These are phyloP conservation scores for Tilletiopsis washingtonensis DNA, from an alignment of 1,284 basidiomycete species.

Conservation along the genomic window DNA sequence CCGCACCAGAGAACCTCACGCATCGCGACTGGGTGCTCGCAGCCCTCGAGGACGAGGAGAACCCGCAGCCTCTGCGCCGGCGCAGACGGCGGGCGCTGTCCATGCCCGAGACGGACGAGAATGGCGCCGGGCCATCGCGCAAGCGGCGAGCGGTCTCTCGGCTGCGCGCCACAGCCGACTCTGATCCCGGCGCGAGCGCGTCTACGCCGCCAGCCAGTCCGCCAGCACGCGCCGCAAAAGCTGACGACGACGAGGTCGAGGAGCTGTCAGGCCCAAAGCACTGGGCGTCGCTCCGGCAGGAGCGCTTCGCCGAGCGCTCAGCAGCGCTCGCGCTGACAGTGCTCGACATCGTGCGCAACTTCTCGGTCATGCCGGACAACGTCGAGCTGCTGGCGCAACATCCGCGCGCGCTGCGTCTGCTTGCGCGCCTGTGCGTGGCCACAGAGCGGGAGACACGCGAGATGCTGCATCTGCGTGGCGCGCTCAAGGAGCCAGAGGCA, in stretches of 20 bases:
- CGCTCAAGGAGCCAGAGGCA: constrained; percentile 12
- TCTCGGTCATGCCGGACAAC: constrained; percentile 69
- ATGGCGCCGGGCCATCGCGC: too few species aligned
- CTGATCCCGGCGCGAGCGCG: neutral
- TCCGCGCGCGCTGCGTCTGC: constrained; percentile 58
- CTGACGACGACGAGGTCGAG: neutral
- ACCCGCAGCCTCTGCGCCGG: constrained; percentile 26
- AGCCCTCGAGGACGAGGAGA: constrained; percentile 34
- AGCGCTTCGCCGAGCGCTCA: constrained; percentile 20
- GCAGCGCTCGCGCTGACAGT: constrained; percentile 64
- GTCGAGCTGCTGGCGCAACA: constrained; percentile 61
- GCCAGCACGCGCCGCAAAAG: too few species aligned
- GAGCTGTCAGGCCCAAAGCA: neutral
- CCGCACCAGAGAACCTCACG: too few species aligned
- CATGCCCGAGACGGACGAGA: neutral
- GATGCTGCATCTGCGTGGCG: too few species aligned
- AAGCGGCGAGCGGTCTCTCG: too few species aligned
- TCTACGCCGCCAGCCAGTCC: too few species aligned
- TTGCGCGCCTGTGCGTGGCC: constrained; percentile 43
- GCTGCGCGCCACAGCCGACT: neutral
- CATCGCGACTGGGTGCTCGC: constrained; percentile 37
- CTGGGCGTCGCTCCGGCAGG: constrained; percentile 3
- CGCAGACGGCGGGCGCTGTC: constrained; percentile 1
- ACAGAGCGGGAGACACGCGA: too few species aligned
- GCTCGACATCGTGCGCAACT: constrained; percentile 76